Evolutionary conservation across 2,329 filamentous ascomycete genomes (phyloP).

Genomic region (Diaporthe helianthi): DNA sequence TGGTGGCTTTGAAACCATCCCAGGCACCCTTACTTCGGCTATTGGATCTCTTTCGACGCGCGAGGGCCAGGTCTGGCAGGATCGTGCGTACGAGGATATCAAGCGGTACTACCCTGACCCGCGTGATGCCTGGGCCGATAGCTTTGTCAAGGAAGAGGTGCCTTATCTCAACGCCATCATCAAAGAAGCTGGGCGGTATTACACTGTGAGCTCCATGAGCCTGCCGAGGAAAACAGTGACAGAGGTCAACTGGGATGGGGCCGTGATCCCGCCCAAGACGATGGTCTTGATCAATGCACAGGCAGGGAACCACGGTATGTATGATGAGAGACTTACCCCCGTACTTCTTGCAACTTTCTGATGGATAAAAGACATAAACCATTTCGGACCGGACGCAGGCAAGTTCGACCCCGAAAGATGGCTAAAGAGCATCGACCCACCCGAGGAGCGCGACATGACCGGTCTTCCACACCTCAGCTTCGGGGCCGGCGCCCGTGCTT

Average conservation of each 20-base stretch:
- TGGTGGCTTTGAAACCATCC: constrained; percentile 62
- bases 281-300: constrained; percentile 64
- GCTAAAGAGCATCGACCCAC: constrained; percentile 48
- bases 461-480: constrained; percentile 56
- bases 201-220: constrained; percentile 61
- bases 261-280: constrained; percentile 57
- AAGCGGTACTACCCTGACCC: constrained; percentile 54
- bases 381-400: constrained; percentile 54
- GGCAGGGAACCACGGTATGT: constrained; percentile 60
- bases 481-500: constrained; percentile 58
- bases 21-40: constrained; percentile 58
- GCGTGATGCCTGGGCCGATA: constrained; percentile 53
- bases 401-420: constrained; percentile 58
- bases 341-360: background rate
- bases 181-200: constrained; percentile 60
- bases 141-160: constrained; percentile 54
- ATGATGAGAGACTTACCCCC: constrained; percentile 30
- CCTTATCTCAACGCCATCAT: constrained; percentile 57
- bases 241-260: constrained; percentile 58
- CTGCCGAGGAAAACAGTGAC: constrained; percentile 58
- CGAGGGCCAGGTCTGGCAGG: constrained; percentile 58
- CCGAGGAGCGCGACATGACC: constrained; percentile 41
- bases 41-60: constrained; percentile 56
- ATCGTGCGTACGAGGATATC: constrained; percentile 60
- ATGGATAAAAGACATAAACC: constrained; percentile 51